Conservation (phyloP, 257 asterid species). For the Solanum habrochaites region DNA sequence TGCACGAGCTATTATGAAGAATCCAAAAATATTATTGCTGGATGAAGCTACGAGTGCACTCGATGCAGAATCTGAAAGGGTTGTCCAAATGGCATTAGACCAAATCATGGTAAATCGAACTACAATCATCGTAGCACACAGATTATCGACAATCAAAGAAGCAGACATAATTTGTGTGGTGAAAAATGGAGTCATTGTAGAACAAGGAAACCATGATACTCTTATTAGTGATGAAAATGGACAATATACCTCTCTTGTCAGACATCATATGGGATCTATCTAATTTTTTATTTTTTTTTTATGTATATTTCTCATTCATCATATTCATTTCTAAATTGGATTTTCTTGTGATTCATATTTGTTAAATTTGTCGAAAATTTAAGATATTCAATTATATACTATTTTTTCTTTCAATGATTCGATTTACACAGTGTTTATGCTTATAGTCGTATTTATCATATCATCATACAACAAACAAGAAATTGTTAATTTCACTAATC, state of each 20-base stretch:
- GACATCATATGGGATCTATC: not conserved
- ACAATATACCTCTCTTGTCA: not conserved
- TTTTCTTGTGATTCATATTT: not conserved
- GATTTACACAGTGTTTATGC: not conserved
- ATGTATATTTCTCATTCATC: not conserved
- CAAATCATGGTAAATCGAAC: not conserved
- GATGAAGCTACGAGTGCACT: not conserved
- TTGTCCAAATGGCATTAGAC: not conserved
- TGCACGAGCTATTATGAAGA: not conserved
- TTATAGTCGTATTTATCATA: no score
- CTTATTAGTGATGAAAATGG: not conserved
- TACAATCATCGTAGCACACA: not conserved
- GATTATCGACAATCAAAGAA: not conserved
- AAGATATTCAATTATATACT: no score
- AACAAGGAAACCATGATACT: not conserved
- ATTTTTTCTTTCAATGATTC: not conserved
- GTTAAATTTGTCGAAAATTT: not conserved
- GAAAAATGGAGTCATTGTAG: not conserved
- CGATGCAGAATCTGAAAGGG: not conserved
- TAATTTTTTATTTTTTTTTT: no score
- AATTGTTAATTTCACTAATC: no score
- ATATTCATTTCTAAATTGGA: not conserved
- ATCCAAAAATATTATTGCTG: not conserved
- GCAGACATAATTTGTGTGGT: not conserved
- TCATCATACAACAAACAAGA: no score